A percentile compares a stretch with the other conserved stretches of the same genome.
Conservation (phyloP, 805 yeast species). For the Myxozyma neotropica region DNA sequence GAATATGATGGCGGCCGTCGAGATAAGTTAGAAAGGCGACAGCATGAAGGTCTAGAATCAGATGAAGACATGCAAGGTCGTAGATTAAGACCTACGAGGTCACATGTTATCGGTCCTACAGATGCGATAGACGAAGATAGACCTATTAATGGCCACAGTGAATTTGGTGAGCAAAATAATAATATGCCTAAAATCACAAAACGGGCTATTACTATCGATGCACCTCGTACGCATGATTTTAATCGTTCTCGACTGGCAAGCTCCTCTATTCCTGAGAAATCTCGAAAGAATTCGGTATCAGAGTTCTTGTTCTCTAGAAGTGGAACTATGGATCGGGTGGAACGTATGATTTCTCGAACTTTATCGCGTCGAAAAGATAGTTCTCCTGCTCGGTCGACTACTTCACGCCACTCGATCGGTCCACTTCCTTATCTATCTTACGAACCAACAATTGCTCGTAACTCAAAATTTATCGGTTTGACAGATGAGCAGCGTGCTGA, state of each 20-base stretch:
- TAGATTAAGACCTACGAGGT: background rate
- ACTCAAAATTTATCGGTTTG: conserved; percentile 84
- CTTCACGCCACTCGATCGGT: conserved; percentile 47
- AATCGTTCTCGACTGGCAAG: background rate
- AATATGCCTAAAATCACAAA: conserved; percentile 39
- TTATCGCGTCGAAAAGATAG: conserved; percentile 19
- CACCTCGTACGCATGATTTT: conserved; percentile 26
- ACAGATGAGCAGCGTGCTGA: conserved; percentile 87
- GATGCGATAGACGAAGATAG: background rate
- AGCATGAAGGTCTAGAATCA: background rate
- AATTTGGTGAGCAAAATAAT: background rate
- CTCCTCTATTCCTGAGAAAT: background rate
- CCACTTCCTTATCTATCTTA: conserved; percentile 74
- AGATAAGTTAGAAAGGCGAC: background rate
- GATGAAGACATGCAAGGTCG: conserved; percentile 11
- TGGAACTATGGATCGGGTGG: conserved; percentile 25
- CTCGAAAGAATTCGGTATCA: conserved; percentile 1
- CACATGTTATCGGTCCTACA: background rate
- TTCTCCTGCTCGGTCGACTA: conserved; percentile 25
- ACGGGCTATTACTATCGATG: conserved; percentile 55
- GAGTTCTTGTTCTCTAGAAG: conserved; percentile 20
- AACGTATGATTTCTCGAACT: conserved; percentile 23
- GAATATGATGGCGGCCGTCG: background rate
- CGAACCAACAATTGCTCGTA: conserved; percentile 89
- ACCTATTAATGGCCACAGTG: background rate